Conservation (phyloP, 1,284 basidiomycete species). For the Tylopilus orsonianus region DNA sequence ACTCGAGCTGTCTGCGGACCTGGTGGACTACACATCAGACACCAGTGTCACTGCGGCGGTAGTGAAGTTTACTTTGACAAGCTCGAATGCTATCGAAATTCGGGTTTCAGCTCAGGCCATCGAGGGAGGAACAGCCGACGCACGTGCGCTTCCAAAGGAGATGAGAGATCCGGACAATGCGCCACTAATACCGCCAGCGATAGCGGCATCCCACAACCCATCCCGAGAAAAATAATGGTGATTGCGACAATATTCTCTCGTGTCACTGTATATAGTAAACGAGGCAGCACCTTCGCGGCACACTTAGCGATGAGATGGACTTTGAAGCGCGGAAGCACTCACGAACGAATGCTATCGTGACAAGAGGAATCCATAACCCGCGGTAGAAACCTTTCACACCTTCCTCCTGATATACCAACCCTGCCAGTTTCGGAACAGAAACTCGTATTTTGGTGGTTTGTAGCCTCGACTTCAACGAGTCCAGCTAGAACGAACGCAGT, state of each 20-base stretch:
- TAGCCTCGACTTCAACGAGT: slow-evolving; percentile 88
- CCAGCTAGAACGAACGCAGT: slow-evolving; percentile 50
- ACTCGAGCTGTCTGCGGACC: slow-evolving; percentile 92
- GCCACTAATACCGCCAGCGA: slow-evolving; percentile 76
- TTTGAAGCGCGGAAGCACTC: slow-evolving; percentile 39
- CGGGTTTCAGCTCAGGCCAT: slow-evolving; percentile 7
- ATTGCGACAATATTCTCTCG: slow-evolving; percentile 78
- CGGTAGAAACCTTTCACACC: slow-evolving; percentile 91
- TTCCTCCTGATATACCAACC: slow-evolving; percentile 83
- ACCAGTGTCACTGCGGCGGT: neutral
- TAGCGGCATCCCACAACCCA: slow-evolving; percentile 65
- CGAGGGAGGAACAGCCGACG: slow-evolving; percentile 38
- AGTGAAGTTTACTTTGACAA: slow-evolving; percentile 78
- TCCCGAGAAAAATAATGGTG: slow-evolving; percentile 58
- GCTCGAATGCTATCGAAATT: slow-evolving; percentile 73
- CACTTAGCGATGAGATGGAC: slow-evolving; percentile 11
- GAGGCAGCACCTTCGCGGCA: slow-evolving; percentile 73
- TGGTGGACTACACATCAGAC: slow-evolving; percentile 33
- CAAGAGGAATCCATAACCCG: slow-evolving; percentile 87
- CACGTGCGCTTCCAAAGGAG: slow-evolving; percentile 81
- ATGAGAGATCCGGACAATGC: slow-evolving; percentile 83
- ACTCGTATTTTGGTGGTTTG: slow-evolving; percentile 82
- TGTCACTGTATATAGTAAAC: slow-evolving; percentile 91
- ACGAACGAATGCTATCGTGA: slow-evolving; percentile 97
- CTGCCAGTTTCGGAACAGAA: slow-evolving; percentile 71